Evolutionary conservation across 192 early-diverging fungal species (phyloP).

Genomic region (Podila verticillata): DNA sequence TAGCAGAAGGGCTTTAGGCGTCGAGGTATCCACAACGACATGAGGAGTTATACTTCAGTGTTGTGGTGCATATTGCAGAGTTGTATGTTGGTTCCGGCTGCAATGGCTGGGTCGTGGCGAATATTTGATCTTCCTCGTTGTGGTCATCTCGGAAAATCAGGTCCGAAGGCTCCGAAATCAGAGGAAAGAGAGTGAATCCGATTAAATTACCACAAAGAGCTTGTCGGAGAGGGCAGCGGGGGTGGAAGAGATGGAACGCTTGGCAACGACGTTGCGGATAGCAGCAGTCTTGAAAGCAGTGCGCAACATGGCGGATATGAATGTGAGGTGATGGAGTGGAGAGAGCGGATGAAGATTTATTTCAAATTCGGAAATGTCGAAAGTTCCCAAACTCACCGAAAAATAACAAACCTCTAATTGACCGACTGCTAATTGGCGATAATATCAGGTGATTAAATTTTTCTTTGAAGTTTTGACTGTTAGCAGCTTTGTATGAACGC

Average conservation of each 20-base stretch:
- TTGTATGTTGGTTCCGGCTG: neutral
- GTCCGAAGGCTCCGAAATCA: conserved; percentile 22
- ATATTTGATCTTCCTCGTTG: neutral
- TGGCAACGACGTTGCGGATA: conserved; percentile 36
- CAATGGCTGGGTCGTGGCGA: neutral
- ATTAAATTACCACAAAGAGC: conserved; percentile 63
- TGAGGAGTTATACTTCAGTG: no score
- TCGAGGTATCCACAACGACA: no score
- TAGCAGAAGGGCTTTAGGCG: no score
- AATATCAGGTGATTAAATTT: neutral
- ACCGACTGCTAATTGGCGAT: neutral
- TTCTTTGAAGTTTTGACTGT: no score
- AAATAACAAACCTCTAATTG: neutral
- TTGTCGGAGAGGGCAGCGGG: conserved; percentile 60
- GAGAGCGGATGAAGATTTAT: neutral
- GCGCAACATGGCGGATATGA: conserved; percentile 14
- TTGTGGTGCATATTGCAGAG: neutral
- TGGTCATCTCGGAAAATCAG: conserved; percentile 41
- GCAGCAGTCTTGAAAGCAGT: conserved; percentile 11
- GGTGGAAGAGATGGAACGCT: conserved; percentile 57
- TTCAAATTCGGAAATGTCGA: neutral
- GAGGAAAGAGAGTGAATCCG: conserved; percentile 1
- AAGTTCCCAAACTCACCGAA: neutral
- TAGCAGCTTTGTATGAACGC: no score
- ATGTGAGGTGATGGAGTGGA: neutral